Percentiles rank a stretch among this genome's conserved stretches.
phyloP scores from a whole-genome alignment of 305 asterid species.

The Coffea humblotiana region DNA sequence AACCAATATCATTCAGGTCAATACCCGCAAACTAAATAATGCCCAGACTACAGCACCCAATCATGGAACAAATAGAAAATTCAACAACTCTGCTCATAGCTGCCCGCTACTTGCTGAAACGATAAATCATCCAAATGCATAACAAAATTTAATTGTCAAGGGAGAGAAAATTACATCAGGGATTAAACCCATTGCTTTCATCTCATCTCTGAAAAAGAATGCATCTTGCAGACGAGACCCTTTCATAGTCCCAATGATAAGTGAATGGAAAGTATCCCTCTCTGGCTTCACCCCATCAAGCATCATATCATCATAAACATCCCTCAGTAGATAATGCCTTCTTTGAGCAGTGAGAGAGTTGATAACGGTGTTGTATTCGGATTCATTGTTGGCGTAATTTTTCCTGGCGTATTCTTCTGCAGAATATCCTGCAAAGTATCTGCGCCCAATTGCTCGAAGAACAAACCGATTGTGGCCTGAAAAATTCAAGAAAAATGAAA shows the following conservation, averaged over 20 bases:
- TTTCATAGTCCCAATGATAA: constrained; percentile 86
- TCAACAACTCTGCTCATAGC: background rate
- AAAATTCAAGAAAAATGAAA: constrained; percentile 5
- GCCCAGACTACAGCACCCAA: background rate
- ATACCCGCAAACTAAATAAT: no score
- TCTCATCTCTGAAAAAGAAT: constrained; percentile 77
- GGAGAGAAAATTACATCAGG: constrained; percentile 62
- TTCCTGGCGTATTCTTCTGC: constrained; percentile 66
- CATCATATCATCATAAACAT: constrained; percentile 93
- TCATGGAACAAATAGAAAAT: no score
- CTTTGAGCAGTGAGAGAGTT: constrained; percentile 66
- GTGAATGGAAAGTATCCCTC: constrained; percentile 89
- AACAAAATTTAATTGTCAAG: background rate
- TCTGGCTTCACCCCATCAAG: constrained; percentile 97
- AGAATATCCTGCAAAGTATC: constrained; percentile 50
- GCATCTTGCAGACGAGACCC: constrained; percentile 88
- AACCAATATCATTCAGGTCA: no score
- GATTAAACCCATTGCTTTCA: constrained; percentile 83
- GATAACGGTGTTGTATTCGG: constrained; percentile 77
- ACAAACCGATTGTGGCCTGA: constrained; percentile 52
- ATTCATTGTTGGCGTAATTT: constrained; percentile 76
- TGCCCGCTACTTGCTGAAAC: no score
- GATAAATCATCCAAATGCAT: background rate
- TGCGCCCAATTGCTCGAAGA: constrained; percentile 55
- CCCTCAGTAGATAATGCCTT: constrained; percentile 83